These are phyloP conservation scores for Chytriomyces confervae DNA, from an alignment of 192 early-diverging fungal genomes.

Conservation along the genomic window DNA sequence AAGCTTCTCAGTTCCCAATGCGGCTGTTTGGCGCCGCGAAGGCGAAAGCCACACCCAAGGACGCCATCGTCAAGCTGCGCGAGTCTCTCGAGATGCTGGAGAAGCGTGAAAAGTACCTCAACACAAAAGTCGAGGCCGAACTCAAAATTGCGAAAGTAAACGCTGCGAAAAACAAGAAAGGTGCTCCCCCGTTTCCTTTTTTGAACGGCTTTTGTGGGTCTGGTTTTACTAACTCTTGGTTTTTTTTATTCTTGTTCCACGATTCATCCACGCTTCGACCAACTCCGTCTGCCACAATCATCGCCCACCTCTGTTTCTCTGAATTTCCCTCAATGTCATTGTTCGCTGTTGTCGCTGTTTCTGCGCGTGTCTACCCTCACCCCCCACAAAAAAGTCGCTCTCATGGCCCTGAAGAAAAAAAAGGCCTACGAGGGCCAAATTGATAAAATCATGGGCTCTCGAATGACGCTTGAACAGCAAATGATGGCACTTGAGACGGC, in stretches of 20 bases:
- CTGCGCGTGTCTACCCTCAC: background rate
- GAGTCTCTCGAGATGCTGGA: conserved; percentile 93
- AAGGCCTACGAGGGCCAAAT: conserved; percentile 83
- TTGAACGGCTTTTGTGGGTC: too few relatives aligned
- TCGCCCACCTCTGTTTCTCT: too few relatives aligned
- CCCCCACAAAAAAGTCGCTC: conserved; percentile 61
- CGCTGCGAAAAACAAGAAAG: conserved; percentile 90
- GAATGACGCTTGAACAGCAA: conserved; percentile 93
- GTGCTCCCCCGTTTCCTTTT: conserved; percentile 48
- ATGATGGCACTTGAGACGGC: conserved; percentile 95
- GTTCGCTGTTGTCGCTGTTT: background rate
- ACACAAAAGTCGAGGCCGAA: conserved; percentile 86
- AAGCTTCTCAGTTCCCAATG: conserved; percentile 36
- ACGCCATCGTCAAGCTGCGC: conserved; percentile 90
- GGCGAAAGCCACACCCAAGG: conserved; percentile 77
- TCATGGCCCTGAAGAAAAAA: conserved; percentile 96
- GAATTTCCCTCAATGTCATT: too few relatives aligned
- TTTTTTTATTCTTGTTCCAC: too few relatives aligned
- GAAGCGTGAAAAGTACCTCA: conserved; percentile 88
- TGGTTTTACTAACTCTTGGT: too few relatives aligned
- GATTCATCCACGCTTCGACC: background rate
- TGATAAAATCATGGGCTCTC: conserved; percentile 84
- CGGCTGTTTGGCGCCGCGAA: conserved; percentile 56
- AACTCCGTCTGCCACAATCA: background rate
- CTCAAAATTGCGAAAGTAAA: conserved; percentile 84